Base-by-base conservation (phyloP, 2,329 filamentous ascomycete genomes). In the Aspergillus sp. region DNA sequence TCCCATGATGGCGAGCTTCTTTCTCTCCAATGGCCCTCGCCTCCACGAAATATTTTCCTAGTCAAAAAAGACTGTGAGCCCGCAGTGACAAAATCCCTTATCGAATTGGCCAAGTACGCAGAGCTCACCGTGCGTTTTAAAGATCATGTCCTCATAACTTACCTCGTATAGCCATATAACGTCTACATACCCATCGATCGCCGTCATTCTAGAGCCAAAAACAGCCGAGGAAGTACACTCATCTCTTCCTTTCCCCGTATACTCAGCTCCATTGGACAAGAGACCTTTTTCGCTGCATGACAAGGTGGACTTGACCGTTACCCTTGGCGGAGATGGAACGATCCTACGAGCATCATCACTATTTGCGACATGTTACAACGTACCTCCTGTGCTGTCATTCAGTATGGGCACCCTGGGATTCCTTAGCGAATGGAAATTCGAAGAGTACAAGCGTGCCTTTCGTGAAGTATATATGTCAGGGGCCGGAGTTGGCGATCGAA, bases 391-490 rank as follows among this genome's bases (percentile, higher is more conserved):
- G 30, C 74, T 98, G 6, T 90, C 88, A 1, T 98, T 98, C 62
- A 95, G 90, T 62, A 96, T 98, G 88, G 93, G 93, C 5, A 94
- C 91, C 0, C 73, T 98, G 1, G 93, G 93, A 0, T 98, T 98
- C 54, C 71, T 98, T 6, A 90, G 91, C 11, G 91, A 97, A 67
- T 98, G 91, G 90, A 94, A 93, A 58, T 97, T 97, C 62, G 76
- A 77, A 6, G 90, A 97, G 58, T 88, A 94, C 70, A 95, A 95
- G 68, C 79, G 88, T 39, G 93, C 93, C 0, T 95, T 94, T 71
- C 76, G 89, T 39, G 88, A 96, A 62, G 88, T 93, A 42, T 96
- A 94, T 70, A 94, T 95, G 86, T 85, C 81, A 33, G 83, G 83
- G 3, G 78, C 82, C 26, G 66, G 68, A 26, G 71, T 69, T 28